Evolutionary conservation across 805 yeast species (phyloP).

Genomic region (Hanseniaspora lindneri): DNA sequence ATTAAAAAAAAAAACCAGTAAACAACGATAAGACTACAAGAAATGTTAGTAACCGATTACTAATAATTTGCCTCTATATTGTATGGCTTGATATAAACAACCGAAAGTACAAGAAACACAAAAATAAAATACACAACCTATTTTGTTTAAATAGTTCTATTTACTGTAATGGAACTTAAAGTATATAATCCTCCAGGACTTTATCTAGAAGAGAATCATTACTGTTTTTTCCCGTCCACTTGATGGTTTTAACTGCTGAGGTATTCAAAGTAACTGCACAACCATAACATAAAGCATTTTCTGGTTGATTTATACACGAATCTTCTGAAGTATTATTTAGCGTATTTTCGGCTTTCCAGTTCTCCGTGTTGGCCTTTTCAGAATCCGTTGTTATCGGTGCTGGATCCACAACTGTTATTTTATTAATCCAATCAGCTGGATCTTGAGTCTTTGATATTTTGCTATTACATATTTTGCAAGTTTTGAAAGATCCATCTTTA

Average conservation of each 20-base stretch:
- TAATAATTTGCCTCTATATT: no score
- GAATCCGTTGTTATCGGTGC: constrained; percentile 37
- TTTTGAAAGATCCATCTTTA: constrained; percentile 17
- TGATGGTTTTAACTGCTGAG: constrained; percentile 29
- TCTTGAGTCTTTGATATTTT: constrained; percentile 28
- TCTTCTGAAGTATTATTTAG: neutral
- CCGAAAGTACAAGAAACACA: no score
- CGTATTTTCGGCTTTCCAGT: constrained; percentile 23
- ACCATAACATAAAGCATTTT: constrained; percentile 54
- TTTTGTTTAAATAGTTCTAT: neutral
- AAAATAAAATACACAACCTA: no score
- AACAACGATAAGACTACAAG: no score
- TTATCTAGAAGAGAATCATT: constrained; percentile 27
- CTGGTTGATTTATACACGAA: constrained; percentile 19
- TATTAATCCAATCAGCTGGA: constrained; percentile 54
- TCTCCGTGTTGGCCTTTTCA: constrained; percentile 31
- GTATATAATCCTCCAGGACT: constrained; percentile 38
- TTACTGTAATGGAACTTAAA: constrained; percentile 27
- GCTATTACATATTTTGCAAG: constrained; percentile 48
- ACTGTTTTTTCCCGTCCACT: constrained; percentile 28
- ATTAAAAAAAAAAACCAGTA: no score
- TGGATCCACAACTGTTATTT: constrained; percentile 51
- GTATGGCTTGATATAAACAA: no score
- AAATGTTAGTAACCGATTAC: no score
- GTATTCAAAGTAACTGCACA: constrained; percentile 55